Evolutionary conservation across 306 rosid species (phyloP).

Genomic region (Glycyrrhiza uralensis): DNA sequence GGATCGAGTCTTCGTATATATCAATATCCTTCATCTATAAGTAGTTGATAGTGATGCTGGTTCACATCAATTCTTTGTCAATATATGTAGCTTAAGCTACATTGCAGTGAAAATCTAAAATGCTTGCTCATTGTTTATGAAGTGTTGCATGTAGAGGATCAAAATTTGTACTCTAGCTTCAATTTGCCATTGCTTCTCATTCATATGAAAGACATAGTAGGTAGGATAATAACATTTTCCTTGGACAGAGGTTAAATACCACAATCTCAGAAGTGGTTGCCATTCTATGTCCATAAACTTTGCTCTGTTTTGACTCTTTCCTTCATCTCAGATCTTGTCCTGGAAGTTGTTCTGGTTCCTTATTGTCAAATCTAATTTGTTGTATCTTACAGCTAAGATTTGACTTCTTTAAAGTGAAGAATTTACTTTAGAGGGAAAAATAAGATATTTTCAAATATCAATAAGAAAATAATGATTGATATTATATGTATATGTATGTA

Average conservation of each 20-base stretch:
- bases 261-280: not conserved
- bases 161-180: not conserved
- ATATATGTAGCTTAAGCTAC: not conserved
- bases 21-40: not conserved
- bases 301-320: not conserved
- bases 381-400: no score
- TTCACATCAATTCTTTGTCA: constrained; percentile 8
- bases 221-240: not conserved
- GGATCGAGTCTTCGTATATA: not conserved
- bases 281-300: not conserved
- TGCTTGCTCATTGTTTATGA: not conserved
- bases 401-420: no score
- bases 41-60: not conserved
- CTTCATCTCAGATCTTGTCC: not conserved
- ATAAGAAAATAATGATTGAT: no score
- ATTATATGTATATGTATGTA: no score
- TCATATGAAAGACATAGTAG: not conserved
- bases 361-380: not conserved
- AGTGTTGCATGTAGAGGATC: not conserved
- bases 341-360: not conserved
- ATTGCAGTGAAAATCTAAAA: not conserved
- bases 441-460: no score
- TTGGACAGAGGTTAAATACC: not conserved
- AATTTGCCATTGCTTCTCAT: not conserved
- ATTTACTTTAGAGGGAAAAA: no score